A percentile compares a stretch with the other conserved stretches of the same genome.
Conservation (phyloP, 768 basidiomycete genomes). For the Paxillus rubicundulus region DNA sequence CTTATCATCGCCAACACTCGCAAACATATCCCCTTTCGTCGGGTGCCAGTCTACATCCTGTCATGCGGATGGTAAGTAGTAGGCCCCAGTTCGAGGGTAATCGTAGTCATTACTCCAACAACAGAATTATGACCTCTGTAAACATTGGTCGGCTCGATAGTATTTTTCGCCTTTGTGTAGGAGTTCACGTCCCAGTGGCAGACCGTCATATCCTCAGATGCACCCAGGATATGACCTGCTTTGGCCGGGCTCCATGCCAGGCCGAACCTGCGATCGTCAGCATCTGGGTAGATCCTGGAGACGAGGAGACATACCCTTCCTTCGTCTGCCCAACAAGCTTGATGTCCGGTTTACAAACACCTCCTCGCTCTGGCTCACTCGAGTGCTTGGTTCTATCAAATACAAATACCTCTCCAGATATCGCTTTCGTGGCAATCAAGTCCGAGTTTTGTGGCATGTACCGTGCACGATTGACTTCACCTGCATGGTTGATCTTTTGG, state of each 20-base stretch:
- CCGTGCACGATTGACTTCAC: conserved; percentile 94
- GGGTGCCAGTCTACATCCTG: conserved; percentile 98
- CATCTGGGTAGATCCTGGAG: background rate
- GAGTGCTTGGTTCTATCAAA: conserved; percentile 98
- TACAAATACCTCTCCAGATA: conserved; percentile 87
- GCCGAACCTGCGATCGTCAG: conserved; percentile 68
- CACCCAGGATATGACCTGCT: conserved; percentile 81
- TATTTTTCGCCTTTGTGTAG: conserved; percentile 73
- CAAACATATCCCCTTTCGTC: conserved; percentile 78
- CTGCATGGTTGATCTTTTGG: conserved; percentile 92
- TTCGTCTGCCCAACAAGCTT: conserved; percentile 84
- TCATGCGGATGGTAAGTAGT: background rate
- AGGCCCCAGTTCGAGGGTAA: background rate
- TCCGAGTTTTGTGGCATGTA: conserved; percentile 99
- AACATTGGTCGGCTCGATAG: conserved; percentile 79
- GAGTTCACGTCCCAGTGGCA: conserved; percentile 96
- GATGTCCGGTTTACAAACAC: conserved; percentile 88
- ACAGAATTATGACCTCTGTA: conserved; percentile 90
- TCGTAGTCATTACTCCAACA: conserved; percentile 68
- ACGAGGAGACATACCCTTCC: conserved; percentile 70
- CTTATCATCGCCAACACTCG: conserved; percentile 94
- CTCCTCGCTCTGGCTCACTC: conserved; percentile 84
- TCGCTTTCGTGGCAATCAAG: conserved; percentile 91
- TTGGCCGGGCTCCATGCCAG: conserved; percentile 89
- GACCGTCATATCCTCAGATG: conserved; percentile 94